Percentiles rank a stretch among this genome's conserved stretches.
phyloP scores from a whole-genome alignment of 2,329 filamentous ascomycete genomes.

The Dactylonectria macrodidyma region DNA sequence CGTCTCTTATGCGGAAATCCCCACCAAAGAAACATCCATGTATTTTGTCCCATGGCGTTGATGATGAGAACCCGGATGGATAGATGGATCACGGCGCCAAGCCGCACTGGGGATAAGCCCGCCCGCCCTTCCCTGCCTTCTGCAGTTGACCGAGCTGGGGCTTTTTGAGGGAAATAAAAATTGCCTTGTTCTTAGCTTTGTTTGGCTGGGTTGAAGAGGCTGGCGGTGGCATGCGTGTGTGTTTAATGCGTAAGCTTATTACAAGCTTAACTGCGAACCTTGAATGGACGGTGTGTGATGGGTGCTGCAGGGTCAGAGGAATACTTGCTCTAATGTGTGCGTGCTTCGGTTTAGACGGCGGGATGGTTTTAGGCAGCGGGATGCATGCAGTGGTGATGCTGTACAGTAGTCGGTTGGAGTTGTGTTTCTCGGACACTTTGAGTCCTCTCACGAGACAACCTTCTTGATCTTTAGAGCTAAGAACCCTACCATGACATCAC shows the following conservation, averaged over 20 bases:
- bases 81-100: conserved; percentile 29
- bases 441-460: not conserved
- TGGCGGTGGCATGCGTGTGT: not conserved
- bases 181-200: not conserved
- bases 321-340: not conserved
- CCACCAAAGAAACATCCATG: not conserved
- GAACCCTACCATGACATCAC: not conserved
- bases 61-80: conserved; percentile 45
- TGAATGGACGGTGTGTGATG: conserved; percentile 7
- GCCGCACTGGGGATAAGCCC: conserved; percentile 8
- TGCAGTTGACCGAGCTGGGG: not conserved
- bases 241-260: conserved; percentile 22
- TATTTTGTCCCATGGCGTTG: conserved; percentile 7
- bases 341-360: not conserved
- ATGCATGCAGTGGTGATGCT: not conserved
- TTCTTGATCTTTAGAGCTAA: too few relatives aligned
- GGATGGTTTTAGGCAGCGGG: not conserved
- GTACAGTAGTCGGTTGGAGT: not conserved
- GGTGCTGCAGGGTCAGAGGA: not conserved
- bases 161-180: conserved; percentile 8
- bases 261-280: conserved; percentile 29
- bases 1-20: not conserved
- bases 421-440: not conserved
- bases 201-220: not conserved
- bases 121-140: not conserved